A percentile compares a stretch with the other conserved stretches of the same genome.
Evolutionary conservation across 2,329 filamentous ascomycete genomes (phyloP).

Genomic region (Dactylonectria macrodidyma): DNA sequence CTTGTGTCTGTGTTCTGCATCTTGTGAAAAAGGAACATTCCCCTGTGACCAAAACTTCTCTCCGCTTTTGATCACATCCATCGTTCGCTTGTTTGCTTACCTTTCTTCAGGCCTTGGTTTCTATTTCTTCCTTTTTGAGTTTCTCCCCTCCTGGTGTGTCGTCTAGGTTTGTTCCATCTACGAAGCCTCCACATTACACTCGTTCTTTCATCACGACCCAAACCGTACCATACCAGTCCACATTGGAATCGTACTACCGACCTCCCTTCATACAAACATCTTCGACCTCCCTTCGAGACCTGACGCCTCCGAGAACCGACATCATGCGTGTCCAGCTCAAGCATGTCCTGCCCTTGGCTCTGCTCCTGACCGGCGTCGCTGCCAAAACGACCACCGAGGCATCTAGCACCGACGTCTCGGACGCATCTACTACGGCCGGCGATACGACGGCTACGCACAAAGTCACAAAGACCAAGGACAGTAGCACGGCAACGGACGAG

Average conservation of each 20-base stretch:
- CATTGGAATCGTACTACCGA: background rate
- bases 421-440: constrained; percentile 35
- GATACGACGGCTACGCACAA: constrained; percentile 35
- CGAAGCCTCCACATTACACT: background rate
- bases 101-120: background rate
- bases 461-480: constrained; percentile 35
- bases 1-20: background rate
- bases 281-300: constrained; percentile 2
- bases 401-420: constrained; percentile 32
- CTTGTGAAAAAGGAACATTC: background rate
- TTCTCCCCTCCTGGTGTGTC: background rate
- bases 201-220: constrained; percentile 1
- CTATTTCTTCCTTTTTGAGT: constrained; percentile 10
- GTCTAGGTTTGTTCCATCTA: constrained; percentile 6
- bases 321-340: constrained; percentile 47
- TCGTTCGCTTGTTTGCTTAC: background rate
- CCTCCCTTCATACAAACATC: constrained; percentile 5
- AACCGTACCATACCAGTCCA: constrained; percentile 3
- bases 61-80: constrained; percentile 6
- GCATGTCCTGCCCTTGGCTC: constrained; percentile 44
- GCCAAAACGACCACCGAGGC: constrained; percentile 30
- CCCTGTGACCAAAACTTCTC: constrained; percentile 22
- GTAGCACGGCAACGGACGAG: constrained; percentile 20
- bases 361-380: constrained; percentile 43
- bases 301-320: constrained; percentile 22